phyloP scores from a whole-genome alignment of 768 basidiomycete genomes.

The Mycena vitilis region DNA sequence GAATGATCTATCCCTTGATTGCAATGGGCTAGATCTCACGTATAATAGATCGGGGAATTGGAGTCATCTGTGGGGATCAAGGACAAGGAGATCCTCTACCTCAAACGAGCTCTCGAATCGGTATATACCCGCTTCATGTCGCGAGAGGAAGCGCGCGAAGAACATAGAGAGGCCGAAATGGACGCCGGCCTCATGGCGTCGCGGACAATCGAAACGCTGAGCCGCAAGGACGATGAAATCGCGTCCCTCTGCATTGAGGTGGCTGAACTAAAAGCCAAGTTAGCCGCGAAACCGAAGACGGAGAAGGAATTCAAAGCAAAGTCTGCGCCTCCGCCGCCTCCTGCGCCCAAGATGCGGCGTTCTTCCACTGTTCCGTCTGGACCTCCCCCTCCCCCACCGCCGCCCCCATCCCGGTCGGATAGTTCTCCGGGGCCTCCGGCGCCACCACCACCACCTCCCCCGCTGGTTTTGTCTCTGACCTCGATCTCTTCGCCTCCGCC shows the following conservation, averaged over 20 bases:
- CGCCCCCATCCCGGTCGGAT: slow-evolving; percentile 28
- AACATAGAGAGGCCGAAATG: slow-evolving; percentile 58
- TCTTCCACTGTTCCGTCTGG: slow-evolving; percentile 28
- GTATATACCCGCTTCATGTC: slow-evolving; percentile 84
- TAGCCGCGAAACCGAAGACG: slow-evolving; percentile 64
- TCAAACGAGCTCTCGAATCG: slow-evolving; percentile 89
- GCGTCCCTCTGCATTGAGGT: slow-evolving; percentile 61
- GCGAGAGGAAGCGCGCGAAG: slow-evolving; percentile 63
- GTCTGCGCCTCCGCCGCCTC: slow-evolving; percentile 43
- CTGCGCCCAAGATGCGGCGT: slow-evolving; percentile 49
- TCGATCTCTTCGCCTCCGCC: slow-evolving; percentile 35
- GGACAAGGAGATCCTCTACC: slow-evolving; percentile 79
- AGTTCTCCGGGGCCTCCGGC: slow-evolving; percentile 38
- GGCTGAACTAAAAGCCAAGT: slow-evolving; percentile 60
- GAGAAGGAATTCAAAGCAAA: slow-evolving; percentile 79
- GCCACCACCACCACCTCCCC: slow-evolving; percentile 35
- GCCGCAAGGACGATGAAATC: slow-evolving; percentile 56
- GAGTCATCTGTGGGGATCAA: slow-evolving; percentile 67
- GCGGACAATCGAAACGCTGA: slow-evolving; percentile 68
- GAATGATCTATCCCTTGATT: slow-evolving; percentile 26
- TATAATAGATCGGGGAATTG: slow-evolving; percentile 64
- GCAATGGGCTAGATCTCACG: slow-evolving; percentile 46
- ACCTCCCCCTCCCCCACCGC: slow-evolving; percentile 36
- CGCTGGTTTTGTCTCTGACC: slow-evolving; percentile 9
- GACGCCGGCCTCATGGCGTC: slow-evolving; percentile 78